Evolutionary conservation across 1,284 basidiomycete genomes (phyloP), one percentile per base, ranked within the genome.

Genomic region (Leccinum subrobustum): DNA sequence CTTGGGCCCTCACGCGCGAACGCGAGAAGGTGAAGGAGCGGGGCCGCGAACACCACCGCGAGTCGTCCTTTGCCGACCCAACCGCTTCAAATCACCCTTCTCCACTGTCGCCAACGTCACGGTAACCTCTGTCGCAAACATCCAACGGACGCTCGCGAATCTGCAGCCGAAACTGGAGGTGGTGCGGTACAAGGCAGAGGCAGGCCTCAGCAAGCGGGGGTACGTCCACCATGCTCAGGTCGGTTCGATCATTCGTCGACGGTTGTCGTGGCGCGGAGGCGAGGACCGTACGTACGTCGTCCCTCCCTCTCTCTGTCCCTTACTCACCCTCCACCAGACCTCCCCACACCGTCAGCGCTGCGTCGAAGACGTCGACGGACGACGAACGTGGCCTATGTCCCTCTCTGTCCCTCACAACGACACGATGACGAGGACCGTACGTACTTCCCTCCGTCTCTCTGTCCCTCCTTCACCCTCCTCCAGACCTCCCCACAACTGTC

Each of bases 121-220:
- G 27, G 27, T 58, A 27, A 70, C 75, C 16, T 68, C 75, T 14
- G 71, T 79, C 14, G 68, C 77, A 48, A 76, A 75, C 56, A 70
- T 86, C 53, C 83, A 82, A 62, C 75, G 76, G 52, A 81, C 82
- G 59, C 68, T 83, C n/a, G 75, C 76, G 27, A 75, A 72, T 18
- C 70, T 86, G 11, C 80, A 83, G 62, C 82, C 81, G 0, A 77
- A 72, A 35, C 63, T 84, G 6, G 82, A 84, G 33, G 80, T 78
- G n/a, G 87, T 84, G 37, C 73, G 85, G 62, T 89, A 83, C 72
- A 89, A 89, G 72, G 87, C 87, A 0, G 87, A 89, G 70, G 87
- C 87, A 20, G 87, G 87, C 20, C 67, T 89, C 44, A 83, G 78
- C 61, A 75, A 76, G 63, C 76, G 85, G 8, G 87, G 87, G 51